Percentiles rank a stretch among this genome's conserved stretches.
Conservation (phyloP, 2,329 filamentous ascomycete genomes). For the Monosporascus sp. region DNA sequence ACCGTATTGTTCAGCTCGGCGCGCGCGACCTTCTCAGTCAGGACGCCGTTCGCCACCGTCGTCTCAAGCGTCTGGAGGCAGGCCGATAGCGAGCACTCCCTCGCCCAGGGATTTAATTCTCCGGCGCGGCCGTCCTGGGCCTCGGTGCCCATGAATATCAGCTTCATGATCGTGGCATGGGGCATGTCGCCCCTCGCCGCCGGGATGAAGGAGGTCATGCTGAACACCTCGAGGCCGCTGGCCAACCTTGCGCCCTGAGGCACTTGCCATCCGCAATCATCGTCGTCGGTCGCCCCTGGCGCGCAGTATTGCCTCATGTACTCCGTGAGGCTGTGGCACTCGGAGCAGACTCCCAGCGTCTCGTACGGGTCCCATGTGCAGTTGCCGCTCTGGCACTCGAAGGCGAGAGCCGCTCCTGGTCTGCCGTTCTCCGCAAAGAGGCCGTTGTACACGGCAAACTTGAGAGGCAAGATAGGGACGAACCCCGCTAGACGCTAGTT, state of each 20-base stretch:
- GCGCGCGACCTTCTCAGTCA: constrained; percentile 18
- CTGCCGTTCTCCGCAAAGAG: constrained; percentile 28
- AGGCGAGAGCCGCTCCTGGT: constrained; percentile 19
- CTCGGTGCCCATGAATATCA: constrained; percentile 31
- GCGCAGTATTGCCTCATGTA: constrained; percentile 23
- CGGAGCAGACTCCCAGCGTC: constrained; percentile 22
- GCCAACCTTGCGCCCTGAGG: constrained; percentile 20
- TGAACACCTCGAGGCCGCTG: constrained; percentile 23
- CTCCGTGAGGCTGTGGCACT: constrained; percentile 22
- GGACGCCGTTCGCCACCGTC: constrained; percentile 20
- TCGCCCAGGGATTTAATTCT: constrained; percentile 24
- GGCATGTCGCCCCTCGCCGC: constrained; percentile 18
- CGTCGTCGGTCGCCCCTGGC: neutral
- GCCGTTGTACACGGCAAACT: constrained; percentile 29
- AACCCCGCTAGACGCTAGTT: constrained; percentile 17
- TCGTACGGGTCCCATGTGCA: constrained; percentile 25
- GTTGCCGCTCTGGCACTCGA: constrained; percentile 24
- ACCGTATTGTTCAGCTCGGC: constrained; percentile 21
- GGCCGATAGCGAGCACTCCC: constrained; percentile 23
- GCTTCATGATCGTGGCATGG: constrained; percentile 26
- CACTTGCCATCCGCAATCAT: constrained; percentile 25
- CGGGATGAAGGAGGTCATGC: constrained; percentile 27
- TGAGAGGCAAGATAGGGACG: constrained; percentile 27
- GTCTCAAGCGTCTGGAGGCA: constrained; percentile 26
- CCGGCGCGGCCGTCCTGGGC: constrained; percentile 15